Evolutionary conservation across 73 alveolate genomes (phyloP).

Genomic region (Tetrahymena malaccensis): DNA sequence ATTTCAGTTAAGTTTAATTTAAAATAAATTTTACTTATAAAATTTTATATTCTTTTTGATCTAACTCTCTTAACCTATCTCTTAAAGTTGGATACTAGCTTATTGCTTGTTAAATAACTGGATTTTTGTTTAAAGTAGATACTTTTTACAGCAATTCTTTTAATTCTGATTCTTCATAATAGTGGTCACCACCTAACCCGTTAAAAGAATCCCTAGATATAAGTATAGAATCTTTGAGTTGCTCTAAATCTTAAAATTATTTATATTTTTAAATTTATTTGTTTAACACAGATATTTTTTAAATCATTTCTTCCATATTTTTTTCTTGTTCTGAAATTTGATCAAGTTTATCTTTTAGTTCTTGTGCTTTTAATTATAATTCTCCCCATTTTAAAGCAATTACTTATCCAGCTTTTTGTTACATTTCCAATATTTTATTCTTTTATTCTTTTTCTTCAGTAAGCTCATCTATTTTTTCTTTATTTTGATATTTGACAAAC

Average conservation of each 20-base stretch:
- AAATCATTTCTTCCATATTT: neutral
- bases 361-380: neutral
- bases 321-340: neutral
- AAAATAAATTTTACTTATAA: neutral
- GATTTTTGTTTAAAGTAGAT: neutral
- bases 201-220: neutral
- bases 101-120: neutral
- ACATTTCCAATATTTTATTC: neutral
- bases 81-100: neutral
- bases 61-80: neutral
- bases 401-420: neutral
- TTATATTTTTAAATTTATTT: neutral
- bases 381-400: neutral
- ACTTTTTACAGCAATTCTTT: neutral
- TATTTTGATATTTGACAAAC: neutral
- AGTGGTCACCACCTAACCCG: neutral
- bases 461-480: neutral
- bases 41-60: neutral
- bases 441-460: neutral
- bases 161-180: neutral
- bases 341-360: neutral
- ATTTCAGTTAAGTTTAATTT: neutral
- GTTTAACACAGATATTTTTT: neutral
- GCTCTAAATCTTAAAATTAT: neutral
- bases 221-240: neutral